phyloP scores from a whole-genome alignment of 768 basidiomycete genomes.

The Pisolithus sp. region DNA sequence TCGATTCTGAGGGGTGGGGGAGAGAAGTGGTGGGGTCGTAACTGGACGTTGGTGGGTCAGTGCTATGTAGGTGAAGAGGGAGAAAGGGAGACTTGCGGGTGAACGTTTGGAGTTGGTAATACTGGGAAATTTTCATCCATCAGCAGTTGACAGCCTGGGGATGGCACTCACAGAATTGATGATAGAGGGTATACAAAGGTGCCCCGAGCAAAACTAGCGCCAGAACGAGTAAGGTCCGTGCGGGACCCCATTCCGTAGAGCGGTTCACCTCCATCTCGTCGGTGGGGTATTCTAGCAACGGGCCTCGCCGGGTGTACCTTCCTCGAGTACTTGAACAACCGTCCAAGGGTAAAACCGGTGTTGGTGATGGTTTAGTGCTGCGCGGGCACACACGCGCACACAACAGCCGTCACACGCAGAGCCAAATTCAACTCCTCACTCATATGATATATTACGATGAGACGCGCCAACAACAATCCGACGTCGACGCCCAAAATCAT shows the following conservation, averaged over 20 bases:
- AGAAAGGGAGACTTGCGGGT: constrained; percentile 36
- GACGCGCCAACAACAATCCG: constrained; percentile 12
- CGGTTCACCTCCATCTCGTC: too few relatives aligned
- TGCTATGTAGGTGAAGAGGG: neutral
- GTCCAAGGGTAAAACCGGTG: too few relatives aligned
- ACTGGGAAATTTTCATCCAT: constrained; percentile 27
- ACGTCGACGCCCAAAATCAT: constrained; percentile 32
- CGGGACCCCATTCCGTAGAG: constrained; percentile 45
- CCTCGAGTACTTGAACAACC: neutral
- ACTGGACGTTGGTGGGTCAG: constrained; percentile 8
- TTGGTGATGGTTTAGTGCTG: too few relatives aligned
- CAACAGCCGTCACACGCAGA: too few relatives aligned
- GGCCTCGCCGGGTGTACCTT: too few relatives aligned
- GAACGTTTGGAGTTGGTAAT: constrained; percentile 50
- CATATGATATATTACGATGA: constrained; percentile 5
- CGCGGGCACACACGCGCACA: too few relatives aligned
- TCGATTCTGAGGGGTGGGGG: constrained; percentile 67
- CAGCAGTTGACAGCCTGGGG: neutral
- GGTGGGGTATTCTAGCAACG: too few relatives aligned
- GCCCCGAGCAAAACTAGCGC: constrained; percentile 48
- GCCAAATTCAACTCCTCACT: too few relatives aligned
- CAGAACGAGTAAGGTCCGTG: constrained; percentile 50
- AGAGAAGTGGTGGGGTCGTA: constrained; percentile 48
- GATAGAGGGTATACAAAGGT: constrained; percentile 41
- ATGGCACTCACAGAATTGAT: constrained; percentile 40